These are phyloP conservation scores for Flagelloscypha sp. DNA, from an alignment of 768 basidiomycete genomes.

Conservation along the genomic window DNA sequence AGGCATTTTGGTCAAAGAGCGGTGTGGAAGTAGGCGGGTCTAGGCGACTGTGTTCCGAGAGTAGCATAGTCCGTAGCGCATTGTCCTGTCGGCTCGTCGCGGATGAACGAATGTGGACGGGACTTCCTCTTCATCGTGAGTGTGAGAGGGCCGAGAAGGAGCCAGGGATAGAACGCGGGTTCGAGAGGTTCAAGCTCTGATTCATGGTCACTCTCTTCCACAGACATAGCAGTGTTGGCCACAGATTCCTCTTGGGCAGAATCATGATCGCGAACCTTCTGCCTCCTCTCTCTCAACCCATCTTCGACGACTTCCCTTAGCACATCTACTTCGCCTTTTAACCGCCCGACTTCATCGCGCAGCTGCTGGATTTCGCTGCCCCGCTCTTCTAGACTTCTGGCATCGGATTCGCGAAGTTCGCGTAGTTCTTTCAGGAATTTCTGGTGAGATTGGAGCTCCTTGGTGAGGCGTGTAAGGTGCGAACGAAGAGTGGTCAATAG, in stretches of 20 bases:
- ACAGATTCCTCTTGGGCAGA: conserved; percentile 15
- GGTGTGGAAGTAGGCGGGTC: conserved; percentile 14
- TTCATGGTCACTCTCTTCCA: conserved; percentile 12
- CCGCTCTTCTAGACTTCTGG: conserved; percentile 48
- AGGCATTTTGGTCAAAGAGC: conserved; percentile 13
- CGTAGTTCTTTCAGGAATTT: conserved; percentile 60
- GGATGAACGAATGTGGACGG: too few relatives aligned
- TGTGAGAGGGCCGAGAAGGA: conserved; percentile 19
- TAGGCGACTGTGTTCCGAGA: conserved; percentile 36
- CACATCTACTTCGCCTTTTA: conserved; percentile 80
- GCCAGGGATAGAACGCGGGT: conserved; percentile 22
- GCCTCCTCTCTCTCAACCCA: conserved; percentile 68
- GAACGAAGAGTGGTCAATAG: conserved; percentile 64
- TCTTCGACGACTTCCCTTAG: conserved; percentile 83
- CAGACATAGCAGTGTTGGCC: conserved; percentile 27
- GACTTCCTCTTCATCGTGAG: too few relatives aligned
- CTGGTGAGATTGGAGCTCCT: conserved; percentile 73
- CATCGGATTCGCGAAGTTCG: conserved; percentile 54
- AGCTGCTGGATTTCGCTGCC: conserved; percentile 60
- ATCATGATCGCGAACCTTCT: conserved; percentile 17
- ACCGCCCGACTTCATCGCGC: conserved; percentile 67
- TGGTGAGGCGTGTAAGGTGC: conserved; percentile 70
- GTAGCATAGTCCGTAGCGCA: conserved; percentile 50
- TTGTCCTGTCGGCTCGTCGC: conserved; percentile 40
- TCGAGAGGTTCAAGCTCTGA: conserved; percentile 26